These are phyloP conservation scores for Westerdykella aurantiaca DNA, from an alignment of 2,329 filamentous ascomycete genomes.

Conservation along the genomic window DNA sequence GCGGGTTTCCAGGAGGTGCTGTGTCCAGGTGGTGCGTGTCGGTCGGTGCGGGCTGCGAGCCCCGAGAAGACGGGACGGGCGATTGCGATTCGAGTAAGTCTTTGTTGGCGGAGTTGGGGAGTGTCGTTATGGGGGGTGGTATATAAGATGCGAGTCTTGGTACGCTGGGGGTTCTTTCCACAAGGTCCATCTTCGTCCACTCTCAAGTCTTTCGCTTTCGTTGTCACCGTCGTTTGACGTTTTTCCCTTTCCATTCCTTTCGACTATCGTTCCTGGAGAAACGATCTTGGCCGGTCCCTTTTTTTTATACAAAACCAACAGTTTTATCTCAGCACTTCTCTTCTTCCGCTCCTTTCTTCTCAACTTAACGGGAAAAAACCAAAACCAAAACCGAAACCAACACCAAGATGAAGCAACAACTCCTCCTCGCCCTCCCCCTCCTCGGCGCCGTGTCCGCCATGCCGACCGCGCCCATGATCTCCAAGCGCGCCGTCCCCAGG, in stretches of 20 bases:
- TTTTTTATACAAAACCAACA: conserved; percentile 11
- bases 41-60: too few relatives aligned
- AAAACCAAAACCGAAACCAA: neutral
- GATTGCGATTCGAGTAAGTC: too few relatives aligned
- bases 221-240: conserved; percentile 1
- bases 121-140: too few relatives aligned
- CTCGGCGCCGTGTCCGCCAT: conserved; percentile 25
- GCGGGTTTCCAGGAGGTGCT: too few relatives aligned
- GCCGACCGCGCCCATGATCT: conserved; percentile 16
- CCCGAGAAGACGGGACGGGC: too few relatives aligned
- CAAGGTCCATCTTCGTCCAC: conserved; percentile 5
- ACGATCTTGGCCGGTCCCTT: conserved; percentile 32
- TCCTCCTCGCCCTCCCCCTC: conserved; percentile 24
- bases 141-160: conserved; percentile 27
- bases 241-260: conserved; percentile 24
- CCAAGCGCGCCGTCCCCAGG: conserved; percentile 51
- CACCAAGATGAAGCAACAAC: conserved; percentile 31
- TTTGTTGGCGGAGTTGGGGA: too few relatives aligned
- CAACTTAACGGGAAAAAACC: conserved; percentile 1
- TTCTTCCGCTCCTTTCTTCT: conserved; percentile 3
- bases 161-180: conserved; percentile 6
- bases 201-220: conserved; percentile 27
- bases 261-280: conserved; percentile 34
- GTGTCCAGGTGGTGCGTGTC: too few relatives aligned
- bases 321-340: conserved; percentile 4